phyloP scores from a whole-genome alignment of 2,329 filamentous ascomycete species.

The Fusarium paranaense region DNA sequence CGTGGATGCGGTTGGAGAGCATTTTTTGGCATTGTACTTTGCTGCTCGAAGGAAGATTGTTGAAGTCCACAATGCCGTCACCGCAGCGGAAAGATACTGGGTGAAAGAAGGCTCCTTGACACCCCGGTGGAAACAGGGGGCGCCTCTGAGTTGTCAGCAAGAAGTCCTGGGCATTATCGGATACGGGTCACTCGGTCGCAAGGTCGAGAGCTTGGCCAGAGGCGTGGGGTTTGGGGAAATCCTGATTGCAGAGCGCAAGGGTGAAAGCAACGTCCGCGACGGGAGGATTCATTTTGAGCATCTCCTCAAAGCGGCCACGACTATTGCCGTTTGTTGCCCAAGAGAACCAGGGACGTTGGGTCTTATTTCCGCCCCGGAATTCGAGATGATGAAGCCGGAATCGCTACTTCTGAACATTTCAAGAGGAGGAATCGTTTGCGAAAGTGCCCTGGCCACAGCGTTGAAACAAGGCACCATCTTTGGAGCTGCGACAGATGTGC shows the following conservation, averaged over 20 bases:
- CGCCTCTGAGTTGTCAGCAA: neutral
- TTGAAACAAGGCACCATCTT: neutral
- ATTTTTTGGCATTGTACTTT: neutral
- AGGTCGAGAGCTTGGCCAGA: neutral
- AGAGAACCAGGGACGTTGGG: neutral
- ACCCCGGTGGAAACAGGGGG: neutral
- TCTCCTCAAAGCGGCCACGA: neutral
- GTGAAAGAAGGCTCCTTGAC: neutral
- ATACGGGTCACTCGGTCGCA: neutral
- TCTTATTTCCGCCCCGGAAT: neutral
- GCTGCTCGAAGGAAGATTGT: neutral
- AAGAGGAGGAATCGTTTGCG: neutral
- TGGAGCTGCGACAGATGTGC: neutral
- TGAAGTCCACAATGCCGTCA: neutral
- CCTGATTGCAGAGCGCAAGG: neutral
- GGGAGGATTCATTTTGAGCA: neutral
- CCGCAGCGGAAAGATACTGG: neutral
- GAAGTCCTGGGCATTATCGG: neutral
- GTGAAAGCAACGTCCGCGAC: neutral
- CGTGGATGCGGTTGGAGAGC: neutral
- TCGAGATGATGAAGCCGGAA: neutral
- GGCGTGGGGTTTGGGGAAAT: neutral
- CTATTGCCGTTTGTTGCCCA: neutral
- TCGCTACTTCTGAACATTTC: neutral
- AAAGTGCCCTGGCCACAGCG: neutral